Evolutionary conservation across 768 basidiomycete genomes (phyloP).

Genomic region (Pleurotus tuber-regium): DNA sequence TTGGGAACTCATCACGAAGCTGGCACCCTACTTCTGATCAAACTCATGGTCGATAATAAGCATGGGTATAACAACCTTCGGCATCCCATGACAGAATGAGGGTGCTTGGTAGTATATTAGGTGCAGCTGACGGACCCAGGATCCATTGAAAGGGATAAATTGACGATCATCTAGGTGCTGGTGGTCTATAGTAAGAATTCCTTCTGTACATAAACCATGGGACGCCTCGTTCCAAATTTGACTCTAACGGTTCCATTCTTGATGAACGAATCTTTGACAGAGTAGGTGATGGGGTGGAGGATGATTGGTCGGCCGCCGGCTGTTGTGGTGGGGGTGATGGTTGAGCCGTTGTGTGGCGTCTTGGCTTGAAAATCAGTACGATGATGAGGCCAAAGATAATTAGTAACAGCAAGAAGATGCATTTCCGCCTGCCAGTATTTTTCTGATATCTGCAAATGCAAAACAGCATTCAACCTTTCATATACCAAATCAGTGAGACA

Average conservation of each 20-base stretch:
- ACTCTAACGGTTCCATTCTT: neutral
- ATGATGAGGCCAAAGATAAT: slow-evolving; percentile 87
- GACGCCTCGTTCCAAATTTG: neutral
- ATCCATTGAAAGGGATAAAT: neutral
- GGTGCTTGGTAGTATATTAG: neutral
- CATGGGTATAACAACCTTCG: neutral
- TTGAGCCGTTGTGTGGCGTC: slow-evolving; percentile 41
- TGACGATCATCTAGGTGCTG: slow-evolving; percentile 6
- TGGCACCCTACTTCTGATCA: too few relatives aligned
- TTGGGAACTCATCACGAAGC: too few relatives aligned
- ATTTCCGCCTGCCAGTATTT: slow-evolving; percentile 88
- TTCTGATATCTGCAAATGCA: slow-evolving; percentile 74
- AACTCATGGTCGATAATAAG: neutral
- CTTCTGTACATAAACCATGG: slow-evolving; percentile 12
- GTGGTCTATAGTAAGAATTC: slow-evolving; percentile 10
- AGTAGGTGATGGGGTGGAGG: neutral
- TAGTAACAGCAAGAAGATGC: slow-evolving; percentile 88
- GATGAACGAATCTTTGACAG: too few relatives aligned
- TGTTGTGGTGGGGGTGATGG: slow-evolving; percentile 25
- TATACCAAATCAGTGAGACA: slow-evolving; percentile 10
- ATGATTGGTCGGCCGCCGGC: slow-evolving; percentile 9
- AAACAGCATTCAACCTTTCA: neutral
- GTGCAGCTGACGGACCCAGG: neutral
- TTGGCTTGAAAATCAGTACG: slow-evolving; percentile 91
- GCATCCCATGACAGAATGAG: neutral